Evolutionary conservation across 192 early-diverging fungal species (phyloP).

Genomic region (Coemansia sp.): DNA sequence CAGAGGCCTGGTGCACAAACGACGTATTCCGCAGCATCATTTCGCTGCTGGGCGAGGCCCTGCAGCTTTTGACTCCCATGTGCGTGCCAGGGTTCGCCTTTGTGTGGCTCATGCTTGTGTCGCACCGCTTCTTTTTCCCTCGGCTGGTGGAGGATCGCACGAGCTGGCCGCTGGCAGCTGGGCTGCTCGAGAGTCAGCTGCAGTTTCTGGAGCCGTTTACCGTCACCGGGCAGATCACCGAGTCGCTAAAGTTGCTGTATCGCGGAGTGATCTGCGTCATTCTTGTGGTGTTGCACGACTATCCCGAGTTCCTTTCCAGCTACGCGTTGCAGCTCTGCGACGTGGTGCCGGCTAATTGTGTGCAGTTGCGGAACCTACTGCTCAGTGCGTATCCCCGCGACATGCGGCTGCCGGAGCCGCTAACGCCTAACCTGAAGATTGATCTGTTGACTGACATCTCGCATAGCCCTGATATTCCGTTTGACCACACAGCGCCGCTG

Average conservation of each 20-base stretch:
- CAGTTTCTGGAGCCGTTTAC: conserved; percentile 86
- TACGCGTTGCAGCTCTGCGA: conserved; percentile 91
- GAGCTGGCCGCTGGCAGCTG: conserved; percentile 84
- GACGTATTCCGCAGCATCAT: conserved; percentile 12
- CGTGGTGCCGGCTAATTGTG: conserved; percentile 85
- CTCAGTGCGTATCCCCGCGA: conserved; percentile 93
- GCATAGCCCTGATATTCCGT: conserved; percentile 80
- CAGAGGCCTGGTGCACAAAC: conserved; percentile 34
- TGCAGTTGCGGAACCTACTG: conserved; percentile 94
- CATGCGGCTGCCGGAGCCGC: conserved; percentile 96
- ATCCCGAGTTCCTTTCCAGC: conserved; percentile 94
- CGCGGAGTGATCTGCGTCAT: conserved; percentile 86
- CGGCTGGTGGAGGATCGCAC: conserved; percentile 73
- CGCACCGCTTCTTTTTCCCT: conserved; percentile 92
- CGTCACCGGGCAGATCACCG: conserved; percentile 63
- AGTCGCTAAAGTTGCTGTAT: conserved; percentile 82
- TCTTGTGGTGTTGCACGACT: conserved; percentile 92
- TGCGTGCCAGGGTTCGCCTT: conserved; percentile 92
- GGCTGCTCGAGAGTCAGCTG: conserved; percentile 80
- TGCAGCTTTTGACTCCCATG: conserved; percentile 80
- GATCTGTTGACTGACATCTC: conserved; percentile 87
- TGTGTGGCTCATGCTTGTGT: conserved; percentile 91
- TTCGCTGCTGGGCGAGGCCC: conserved; percentile 54
- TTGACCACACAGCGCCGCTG: conserved; percentile 75
- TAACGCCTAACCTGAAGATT: conserved; percentile 92